A percentile compares a stretch with the other conserved stretches of the same genome.
Evolutionary conservation across 192 early-diverging fungal species (phyloP).

Genomic region (Podila epigama): DNA sequence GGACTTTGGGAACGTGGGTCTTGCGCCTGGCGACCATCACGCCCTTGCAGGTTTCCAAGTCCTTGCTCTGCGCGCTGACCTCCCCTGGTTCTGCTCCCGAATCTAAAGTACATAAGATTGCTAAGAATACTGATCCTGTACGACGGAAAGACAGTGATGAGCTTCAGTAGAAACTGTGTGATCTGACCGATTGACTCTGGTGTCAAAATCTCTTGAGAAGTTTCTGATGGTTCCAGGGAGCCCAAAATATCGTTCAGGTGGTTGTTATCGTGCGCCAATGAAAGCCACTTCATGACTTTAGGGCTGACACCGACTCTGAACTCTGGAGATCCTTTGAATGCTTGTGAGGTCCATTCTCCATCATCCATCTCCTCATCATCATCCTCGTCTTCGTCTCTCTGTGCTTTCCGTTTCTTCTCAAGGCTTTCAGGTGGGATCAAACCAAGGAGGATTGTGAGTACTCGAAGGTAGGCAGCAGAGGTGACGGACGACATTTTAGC

Average conservation of each 20-base stretch:
- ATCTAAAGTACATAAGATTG: conserved; percentile 53
- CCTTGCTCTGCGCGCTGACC: too few relatives aligned
- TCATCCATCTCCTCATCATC: conserved; percentile 55
- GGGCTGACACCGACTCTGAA: conserved; percentile 22
- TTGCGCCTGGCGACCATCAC: too few relatives aligned
- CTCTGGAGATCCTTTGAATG: conserved; percentile 4
- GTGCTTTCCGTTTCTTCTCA: conserved; percentile 7
- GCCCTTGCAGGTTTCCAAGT: too few relatives aligned
- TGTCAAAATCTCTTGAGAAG: conserved; percentile 5
- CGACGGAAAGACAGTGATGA: conserved; percentile 65
- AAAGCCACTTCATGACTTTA: conserved; percentile 51
- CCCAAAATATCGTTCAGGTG: conserved; percentile 51
- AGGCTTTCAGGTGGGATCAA: conserved; percentile 32
- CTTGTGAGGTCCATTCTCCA: conserved; percentile 14
- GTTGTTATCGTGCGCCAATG: conserved; percentile 36
- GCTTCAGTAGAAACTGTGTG: conserved; percentile 56
- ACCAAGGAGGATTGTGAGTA: conserved; percentile 37
- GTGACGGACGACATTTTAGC: conserved; percentile 19
- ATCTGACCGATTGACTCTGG: conserved; percentile 33
- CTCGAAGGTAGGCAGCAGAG: conserved; percentile 44
- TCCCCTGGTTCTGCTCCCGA: conserved; percentile 17
- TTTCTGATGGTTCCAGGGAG: conserved; percentile 10
- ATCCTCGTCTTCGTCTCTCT: conserved; percentile 14
- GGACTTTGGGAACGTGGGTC: too few relatives aligned
- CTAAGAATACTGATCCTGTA: conserved; percentile 62